Percentiles rank a stretch among this genome's conserved stretches.
These are phyloP conservation scores for Podochytrium sp. DNA, from an alignment of 192 early-diverging fungal genomes.

Conservation along the genomic window DNA sequence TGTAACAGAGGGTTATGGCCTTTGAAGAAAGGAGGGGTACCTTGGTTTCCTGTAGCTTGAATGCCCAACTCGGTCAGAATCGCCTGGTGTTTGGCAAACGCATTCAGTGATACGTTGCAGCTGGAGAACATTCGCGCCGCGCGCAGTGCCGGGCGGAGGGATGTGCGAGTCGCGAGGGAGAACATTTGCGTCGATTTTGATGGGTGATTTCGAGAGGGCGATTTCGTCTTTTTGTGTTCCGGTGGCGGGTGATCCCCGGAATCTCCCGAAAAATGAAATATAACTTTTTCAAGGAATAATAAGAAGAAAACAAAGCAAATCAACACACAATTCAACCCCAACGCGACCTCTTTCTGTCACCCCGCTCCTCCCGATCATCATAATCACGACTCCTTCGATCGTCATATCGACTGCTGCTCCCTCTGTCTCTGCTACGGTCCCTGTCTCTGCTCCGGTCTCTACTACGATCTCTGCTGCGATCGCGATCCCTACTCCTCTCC, in stretches of 20 bases:
- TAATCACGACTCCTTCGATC: neutral
- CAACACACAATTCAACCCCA: conserved; percentile 5
- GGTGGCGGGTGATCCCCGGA: too few relatives aligned
- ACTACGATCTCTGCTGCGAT: conserved; percentile 8
- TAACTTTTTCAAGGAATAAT: neutral
- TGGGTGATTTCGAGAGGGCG: too few relatives aligned
- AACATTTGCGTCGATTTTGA: too few relatives aligned
- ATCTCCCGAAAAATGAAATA: neutral
- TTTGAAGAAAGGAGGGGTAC: too few relatives aligned
- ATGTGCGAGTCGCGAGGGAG: too few relatives aligned
- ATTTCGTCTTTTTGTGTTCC: too few relatives aligned
- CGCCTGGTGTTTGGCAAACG: conserved; percentile 8
- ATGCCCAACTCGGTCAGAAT: conserved; percentile 25
- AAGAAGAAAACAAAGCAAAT: neutral
- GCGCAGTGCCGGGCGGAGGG: too few relatives aligned
- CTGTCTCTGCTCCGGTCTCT: neutral
- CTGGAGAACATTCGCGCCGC: too few relatives aligned
- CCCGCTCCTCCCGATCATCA: conserved; percentile 7
- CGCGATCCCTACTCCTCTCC: conserved; percentile 10
- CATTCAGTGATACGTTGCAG: too few relatives aligned
- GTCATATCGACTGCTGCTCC: neutral
- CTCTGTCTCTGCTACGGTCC: conserved; percentile 15
- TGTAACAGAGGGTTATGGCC: neutral
- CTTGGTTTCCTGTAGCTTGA: neutral
- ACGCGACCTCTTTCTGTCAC: conserved; percentile 24